These are phyloP conservation scores for Penicillium sp. DNA, from an alignment of 2,329 filamentous ascomycete species.

Conservation along the genomic window DNA sequence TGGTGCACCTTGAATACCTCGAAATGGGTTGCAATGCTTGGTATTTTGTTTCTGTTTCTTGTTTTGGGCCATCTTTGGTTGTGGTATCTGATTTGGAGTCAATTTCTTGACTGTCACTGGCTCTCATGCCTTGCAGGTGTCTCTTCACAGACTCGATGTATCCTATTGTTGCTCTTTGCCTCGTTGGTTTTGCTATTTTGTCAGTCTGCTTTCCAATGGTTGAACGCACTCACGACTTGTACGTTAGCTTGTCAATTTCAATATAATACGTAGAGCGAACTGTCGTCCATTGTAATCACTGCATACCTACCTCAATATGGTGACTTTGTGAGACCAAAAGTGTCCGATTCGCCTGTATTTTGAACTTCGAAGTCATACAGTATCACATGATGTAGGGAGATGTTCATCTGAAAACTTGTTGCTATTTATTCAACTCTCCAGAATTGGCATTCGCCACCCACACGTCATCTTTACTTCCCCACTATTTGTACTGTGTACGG, in stretches of 20 bases:
- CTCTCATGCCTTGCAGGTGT: not conserved
- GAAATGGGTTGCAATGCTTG: not conserved
- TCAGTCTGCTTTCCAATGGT: constrained; percentile 14
- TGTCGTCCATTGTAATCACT: not conserved
- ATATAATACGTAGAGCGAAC: not conserved
- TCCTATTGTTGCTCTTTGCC: constrained; percentile 46
- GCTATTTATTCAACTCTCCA: no score
- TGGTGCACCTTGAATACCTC: constrained; percentile 51
- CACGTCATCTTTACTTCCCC: constrained; percentile 5
- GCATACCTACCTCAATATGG: no score
- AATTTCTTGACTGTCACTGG: not conserved
- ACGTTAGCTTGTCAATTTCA: constrained; percentile 18
- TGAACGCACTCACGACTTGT: constrained; percentile 23
- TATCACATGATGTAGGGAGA: no score
- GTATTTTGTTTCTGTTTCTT: not conserved
- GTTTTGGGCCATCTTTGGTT: not conserved
- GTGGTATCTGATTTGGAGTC: not conserved
- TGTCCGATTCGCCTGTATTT: not conserved
- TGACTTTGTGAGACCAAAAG: no score
- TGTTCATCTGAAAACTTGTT: no score
- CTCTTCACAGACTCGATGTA: constrained; percentile 5
- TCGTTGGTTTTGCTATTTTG: constrained; percentile 1
- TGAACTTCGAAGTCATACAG: no score
- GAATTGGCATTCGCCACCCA: constrained; percentile 3
- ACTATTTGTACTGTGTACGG: no score